Conservation (phyloP, 768 basidiomycete species). For the Lentinula aciculospora region DNA sequence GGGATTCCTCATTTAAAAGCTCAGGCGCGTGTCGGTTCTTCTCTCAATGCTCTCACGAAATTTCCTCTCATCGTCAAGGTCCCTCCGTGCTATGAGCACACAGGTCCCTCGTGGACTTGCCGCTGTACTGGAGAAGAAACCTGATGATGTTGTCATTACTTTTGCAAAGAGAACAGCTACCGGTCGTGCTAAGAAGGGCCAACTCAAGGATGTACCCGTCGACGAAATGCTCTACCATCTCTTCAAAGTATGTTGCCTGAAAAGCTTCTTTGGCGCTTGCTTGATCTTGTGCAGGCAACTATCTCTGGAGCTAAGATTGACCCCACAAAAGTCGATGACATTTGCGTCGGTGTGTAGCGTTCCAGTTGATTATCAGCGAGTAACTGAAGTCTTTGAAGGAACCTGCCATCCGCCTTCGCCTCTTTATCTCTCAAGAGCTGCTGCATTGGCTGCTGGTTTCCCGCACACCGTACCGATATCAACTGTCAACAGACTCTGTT, state of each 20-base stretch:
- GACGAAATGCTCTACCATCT: slow-evolving; percentile 83
- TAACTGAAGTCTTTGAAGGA: slow-evolving; percentile 31
- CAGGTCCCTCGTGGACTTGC: slow-evolving; percentile 40
- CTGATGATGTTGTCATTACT: slow-evolving; percentile 86
- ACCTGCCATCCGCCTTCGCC: slow-evolving; percentile 83
- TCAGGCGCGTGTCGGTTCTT: not conserved
- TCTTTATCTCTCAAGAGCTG: slow-evolving; percentile 78
- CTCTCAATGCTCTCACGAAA: slow-evolving; percentile 4
- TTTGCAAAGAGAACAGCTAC: slow-evolving; percentile 89
- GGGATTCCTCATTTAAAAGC: not conserved
- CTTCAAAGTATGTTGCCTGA: slow-evolving; percentile 54
- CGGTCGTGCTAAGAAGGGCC: slow-evolving; percentile 85
- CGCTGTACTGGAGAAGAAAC: slow-evolving; percentile 59
- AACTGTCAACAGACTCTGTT: slow-evolving; percentile 89
- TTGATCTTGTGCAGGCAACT: slow-evolving; percentile 42
- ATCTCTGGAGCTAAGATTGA: slow-evolving; percentile 62
- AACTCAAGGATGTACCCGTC: slow-evolving; percentile 81
- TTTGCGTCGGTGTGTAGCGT: slow-evolving; percentile 63
- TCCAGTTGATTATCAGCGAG: not conserved
- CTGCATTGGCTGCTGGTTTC: slow-evolving; percentile 84
- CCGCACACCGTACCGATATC: slow-evolving; percentile 84
- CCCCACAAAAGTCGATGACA: slow-evolving; percentile 71
- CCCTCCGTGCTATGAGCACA: slow-evolving; percentile 27
- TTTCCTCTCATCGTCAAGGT: not conserved
- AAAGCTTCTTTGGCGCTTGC: not conserved